Conservation (phyloP, 2,329 filamentous ascomycete genomes). For the Colletotrichum siamense region DNA sequence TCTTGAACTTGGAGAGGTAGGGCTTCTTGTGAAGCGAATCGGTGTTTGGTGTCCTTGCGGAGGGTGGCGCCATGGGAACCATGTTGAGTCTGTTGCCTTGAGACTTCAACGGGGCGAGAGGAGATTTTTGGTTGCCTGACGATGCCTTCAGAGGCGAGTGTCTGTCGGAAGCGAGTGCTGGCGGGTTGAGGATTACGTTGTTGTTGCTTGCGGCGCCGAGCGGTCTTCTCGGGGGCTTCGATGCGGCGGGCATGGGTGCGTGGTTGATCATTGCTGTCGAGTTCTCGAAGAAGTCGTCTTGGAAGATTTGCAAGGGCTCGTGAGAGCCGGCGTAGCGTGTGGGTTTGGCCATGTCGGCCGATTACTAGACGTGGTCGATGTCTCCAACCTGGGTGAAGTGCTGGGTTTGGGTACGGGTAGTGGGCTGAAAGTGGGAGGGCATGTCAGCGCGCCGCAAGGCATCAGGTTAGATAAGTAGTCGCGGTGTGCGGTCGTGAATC, state of each 20-base stretch:
- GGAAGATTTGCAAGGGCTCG: constrained; percentile 57
- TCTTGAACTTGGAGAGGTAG: constrained; percentile 64
- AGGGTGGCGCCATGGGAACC: constrained; percentile 71
- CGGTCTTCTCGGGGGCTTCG: constrained; percentile 53
- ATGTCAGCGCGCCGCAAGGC: constrained; percentile 20
- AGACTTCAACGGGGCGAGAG: constrained; percentile 60
- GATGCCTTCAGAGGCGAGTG: constrained; percentile 74
- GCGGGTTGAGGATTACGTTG: constrained; percentile 73
- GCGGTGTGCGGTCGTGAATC: constrained; percentile 7
- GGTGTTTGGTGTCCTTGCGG: constrained; percentile 57
- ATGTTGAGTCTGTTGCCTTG: constrained; percentile 69
- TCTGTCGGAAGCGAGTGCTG: constrained; percentile 54
- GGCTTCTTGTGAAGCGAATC: constrained; percentile 76
- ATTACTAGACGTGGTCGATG: background rate
- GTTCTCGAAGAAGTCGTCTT: constrained; percentile 55
- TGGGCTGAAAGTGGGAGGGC: constrained; percentile 11
- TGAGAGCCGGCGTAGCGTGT: constrained; percentile 50
- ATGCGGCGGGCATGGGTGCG: constrained; percentile 59
- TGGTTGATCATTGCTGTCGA: constrained; percentile 57
- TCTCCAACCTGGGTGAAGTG: background rate
- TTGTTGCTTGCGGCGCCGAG: constrained; percentile 62
- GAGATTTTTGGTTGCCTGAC: constrained; percentile 61
- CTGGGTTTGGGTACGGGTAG: constrained; percentile 3
- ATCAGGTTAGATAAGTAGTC: constrained; percentile 20
- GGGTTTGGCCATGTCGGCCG: constrained; percentile 60